Conservation (phyloP, 257 asterid genomes). For the Vinca minor region DNA sequence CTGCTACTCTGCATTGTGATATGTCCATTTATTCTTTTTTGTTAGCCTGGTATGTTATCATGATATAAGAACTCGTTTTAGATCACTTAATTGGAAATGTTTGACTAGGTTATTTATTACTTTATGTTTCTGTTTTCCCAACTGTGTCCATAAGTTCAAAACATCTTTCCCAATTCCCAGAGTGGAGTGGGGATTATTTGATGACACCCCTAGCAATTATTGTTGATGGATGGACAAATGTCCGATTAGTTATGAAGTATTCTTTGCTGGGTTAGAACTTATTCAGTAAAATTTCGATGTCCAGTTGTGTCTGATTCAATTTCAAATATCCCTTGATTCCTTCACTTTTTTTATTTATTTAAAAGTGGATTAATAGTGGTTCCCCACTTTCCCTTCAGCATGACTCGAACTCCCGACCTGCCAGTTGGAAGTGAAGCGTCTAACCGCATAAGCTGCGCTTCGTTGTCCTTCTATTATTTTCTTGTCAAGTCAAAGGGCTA, state of each 20-base stretch:
- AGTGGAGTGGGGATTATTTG: not conserved
- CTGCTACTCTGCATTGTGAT: constrained; percentile 7
- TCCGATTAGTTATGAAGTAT: too few species aligned
- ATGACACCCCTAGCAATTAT: not conserved
- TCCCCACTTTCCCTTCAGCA: too few species aligned
- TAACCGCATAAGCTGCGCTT: too few species aligned
- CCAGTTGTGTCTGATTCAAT: not conserved
- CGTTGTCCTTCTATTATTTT: too few species aligned
- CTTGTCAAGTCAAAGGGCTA: too few species aligned
- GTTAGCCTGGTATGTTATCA: not conserved
- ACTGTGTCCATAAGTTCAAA: not conserved
- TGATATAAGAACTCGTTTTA: not conserved
- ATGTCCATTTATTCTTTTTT: not conserved
- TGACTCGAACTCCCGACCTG: too few species aligned
- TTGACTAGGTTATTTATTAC: not conserved
- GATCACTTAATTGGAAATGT: not conserved
- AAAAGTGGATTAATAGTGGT: too few species aligned
- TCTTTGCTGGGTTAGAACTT: not conserved
- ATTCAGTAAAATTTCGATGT: not conserved
- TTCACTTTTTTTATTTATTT: too few species aligned
- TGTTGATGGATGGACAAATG: too few species aligned
- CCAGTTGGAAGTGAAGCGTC: too few species aligned
- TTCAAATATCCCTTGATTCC: too few species aligned
- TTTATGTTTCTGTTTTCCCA: not conserved
- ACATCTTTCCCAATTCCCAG: not conserved